These are phyloP conservation scores for Scytalidium sp. DNA, from an alignment of 2,329 filamentous ascomycete genomes.

Conservation along the genomic window DNA sequence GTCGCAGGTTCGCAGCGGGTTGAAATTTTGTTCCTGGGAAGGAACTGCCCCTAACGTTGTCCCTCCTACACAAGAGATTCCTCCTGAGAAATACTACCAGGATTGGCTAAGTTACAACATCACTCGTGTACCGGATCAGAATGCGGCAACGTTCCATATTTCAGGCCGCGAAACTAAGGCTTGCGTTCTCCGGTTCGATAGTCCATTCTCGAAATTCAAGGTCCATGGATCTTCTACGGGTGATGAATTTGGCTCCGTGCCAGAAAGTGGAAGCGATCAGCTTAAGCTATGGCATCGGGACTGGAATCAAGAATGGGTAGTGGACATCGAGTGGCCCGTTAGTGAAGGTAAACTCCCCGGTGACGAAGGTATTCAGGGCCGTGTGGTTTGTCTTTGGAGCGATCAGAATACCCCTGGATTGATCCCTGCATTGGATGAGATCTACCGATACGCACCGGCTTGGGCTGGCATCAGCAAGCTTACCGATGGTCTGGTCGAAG, in stretches of 20 bases:
- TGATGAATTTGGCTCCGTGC: slow-evolving; percentile 57
- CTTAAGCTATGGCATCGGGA: slow-evolving; percentile 80
- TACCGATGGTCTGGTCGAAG: slow-evolving; percentile 77
- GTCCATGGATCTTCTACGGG: slow-evolving; percentile 62
- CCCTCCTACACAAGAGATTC: slow-evolving; percentile 37
- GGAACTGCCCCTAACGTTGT: slow-evolving; percentile 66
- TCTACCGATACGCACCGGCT: slow-evolving; percentile 68
- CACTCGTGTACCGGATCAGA: slow-evolving; percentile 37
- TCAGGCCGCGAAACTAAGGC: slow-evolving; percentile 72
- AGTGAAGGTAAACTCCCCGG: slow-evolving; percentile 25
- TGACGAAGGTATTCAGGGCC: slow-evolving; percentile 52
- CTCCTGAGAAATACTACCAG: slow-evolving; percentile 40
- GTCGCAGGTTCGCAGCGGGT: slow-evolving; percentile 41
- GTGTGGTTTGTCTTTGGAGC: slow-evolving; percentile 79
- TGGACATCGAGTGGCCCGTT: slow-evolving; percentile 60
- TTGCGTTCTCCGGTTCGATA: slow-evolving; percentile 71
- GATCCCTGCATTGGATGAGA: slow-evolving; percentile 83
- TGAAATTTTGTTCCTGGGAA: slow-evolving; percentile 68
- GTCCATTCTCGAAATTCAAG: slow-evolving; percentile 61
- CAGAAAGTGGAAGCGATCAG: slow-evolving; percentile 60
- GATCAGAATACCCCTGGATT: slow-evolving; percentile 70
- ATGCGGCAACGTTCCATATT: slow-evolving; percentile 61
- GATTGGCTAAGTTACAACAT: slow-evolving; percentile 67
- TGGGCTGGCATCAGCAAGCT: slow-evolving; percentile 80
- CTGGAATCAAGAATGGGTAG: slow-evolving; percentile 74